These are phyloP conservation scores for Stephania yunnanensis DNA, from an alignment of 164 flowering plant genomes.

Conservation along the genomic window DNA sequence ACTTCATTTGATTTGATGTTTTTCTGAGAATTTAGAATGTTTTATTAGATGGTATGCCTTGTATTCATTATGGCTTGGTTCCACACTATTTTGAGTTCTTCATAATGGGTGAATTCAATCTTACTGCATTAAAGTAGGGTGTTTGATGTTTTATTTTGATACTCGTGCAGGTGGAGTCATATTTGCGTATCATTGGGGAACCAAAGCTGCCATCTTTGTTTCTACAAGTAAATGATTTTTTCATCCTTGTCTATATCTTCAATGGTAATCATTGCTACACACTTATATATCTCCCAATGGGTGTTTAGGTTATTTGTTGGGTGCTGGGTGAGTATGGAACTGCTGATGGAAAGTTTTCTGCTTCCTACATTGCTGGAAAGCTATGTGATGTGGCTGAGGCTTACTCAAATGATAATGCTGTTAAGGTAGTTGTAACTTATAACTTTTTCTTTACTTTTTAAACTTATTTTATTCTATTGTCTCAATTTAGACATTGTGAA, in stretches of 20 bases:
- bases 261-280: neutral
- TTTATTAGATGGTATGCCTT: neutral
- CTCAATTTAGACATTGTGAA: neutral
- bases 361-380: constrained; percentile 85
- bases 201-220: constrained; percentile 93
- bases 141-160: constrained; percentile 1
- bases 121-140: neutral
- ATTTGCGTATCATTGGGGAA: constrained; percentile 77
- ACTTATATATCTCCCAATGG: neutral
- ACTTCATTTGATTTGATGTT: neutral
- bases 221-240: constrained; percentile 59
- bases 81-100: neutral
- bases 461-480: neutral
- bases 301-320: constrained; percentile 93
- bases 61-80: neutral
- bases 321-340: constrained; percentile 99
- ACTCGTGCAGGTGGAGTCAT: constrained; percentile 82
- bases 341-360: constrained; percentile 86
- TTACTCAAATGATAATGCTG: constrained; percentile 79
- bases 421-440: constrained; percentile 51
- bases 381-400: constrained; percentile 98
- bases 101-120: neutral
- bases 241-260: constrained; percentile 15
- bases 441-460: neutral
- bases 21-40: neutral